Conservation (phyloP, 2,329 filamentous ascomycete species). For the Fusarium sarcochroum region DNA sequence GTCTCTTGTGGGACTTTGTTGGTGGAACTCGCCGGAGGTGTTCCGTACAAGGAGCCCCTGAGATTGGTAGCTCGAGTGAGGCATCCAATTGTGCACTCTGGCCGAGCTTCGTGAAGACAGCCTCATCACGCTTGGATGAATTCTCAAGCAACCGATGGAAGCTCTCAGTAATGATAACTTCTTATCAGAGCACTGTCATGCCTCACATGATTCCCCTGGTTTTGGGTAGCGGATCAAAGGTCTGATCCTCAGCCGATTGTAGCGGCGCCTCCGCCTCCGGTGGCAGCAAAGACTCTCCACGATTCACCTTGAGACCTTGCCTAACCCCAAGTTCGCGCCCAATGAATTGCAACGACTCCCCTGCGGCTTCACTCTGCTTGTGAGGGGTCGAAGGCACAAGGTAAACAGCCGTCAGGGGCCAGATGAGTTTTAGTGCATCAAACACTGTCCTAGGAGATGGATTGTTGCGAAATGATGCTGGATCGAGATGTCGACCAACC, state of each 20-base stretch:
- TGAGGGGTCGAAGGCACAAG: conserved; percentile 48
- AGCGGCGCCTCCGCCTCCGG: conserved; percentile 47
- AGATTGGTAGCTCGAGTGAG: conserved; percentile 2
- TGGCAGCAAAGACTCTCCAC: conserved; percentile 42
- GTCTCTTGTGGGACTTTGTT: conserved; percentile 7
- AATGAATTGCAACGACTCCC: conserved; percentile 50
- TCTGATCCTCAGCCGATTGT: conserved; percentile 33
- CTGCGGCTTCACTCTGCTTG: conserved; percentile 50
- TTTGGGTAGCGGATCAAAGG: conserved; percentile 32
- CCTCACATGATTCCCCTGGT: conserved; percentile 34
- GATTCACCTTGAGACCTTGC: conserved; percentile 52
- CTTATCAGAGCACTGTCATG: not conserved
- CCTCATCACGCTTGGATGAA: not conserved
- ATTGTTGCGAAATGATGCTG: conserved; percentile 43
- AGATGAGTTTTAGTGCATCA: conserved; percentile 56
- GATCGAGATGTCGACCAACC: conserved; percentile 47
- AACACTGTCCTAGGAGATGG: conserved; percentile 53
- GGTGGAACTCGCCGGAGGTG: conserved; percentile 5
- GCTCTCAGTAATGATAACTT: not conserved
- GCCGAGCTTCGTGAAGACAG: not conserved
- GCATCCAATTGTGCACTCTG: not conserved
- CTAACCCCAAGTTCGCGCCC: conserved; percentile 56
- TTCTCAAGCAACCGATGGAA: not conserved
- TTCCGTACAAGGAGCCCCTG: conserved; percentile 10
- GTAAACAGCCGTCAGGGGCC: conserved; percentile 55